Evolutionary conservation across 805 yeast species (phyloP), one percentile per base, ranked within the genome.

Genomic region (Candida insectalens): DNA sequence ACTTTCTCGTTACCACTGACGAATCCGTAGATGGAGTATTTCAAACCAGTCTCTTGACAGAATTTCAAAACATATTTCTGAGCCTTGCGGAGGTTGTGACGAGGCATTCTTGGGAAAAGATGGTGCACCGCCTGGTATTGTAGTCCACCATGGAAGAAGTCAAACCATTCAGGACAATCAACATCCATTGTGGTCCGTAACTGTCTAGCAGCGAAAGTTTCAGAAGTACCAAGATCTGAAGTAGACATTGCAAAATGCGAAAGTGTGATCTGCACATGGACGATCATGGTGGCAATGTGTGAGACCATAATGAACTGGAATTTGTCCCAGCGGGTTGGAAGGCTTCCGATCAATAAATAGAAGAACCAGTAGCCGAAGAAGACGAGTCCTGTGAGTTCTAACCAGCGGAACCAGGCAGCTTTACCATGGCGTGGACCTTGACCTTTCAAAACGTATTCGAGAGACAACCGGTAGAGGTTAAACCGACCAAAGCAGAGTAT

Each of bases 231-330:
- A 13, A 85, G 60, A 49, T 85, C 94, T 4, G 92, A 69, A 0
- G 95, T 87, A 1, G 94, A 82, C 94, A 85, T 87, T 25, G 95
- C 95, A 62, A 85, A 85, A 54, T 85, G 96, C 10, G 88, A 77
- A 28, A 85, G 65, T 0, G 94, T 83, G 57, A 85, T 85, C 53
- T 87, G 95, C 21, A 85, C 95, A 55, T 85, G 96, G n/a, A 85
- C 89, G 25, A 88, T 68, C 94, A 84, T 83, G 3, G 95, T 82
- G 9, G 83, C 69, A 6, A 83, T 50, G 47, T 85, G 95, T 27
- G 88, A 77, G 5, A 83, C 73, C 65, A 84, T 47, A 12, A 87
- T 60, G 52, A 66, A 87, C 39, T 59, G 56, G 44, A 79, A 62
- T 39, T 81, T 63, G 34, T 71, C 66, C 54, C 71, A 51, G 33